These are phyloP conservation scores for Crotalaria pallida DNA, from an alignment of 306 rosid species.

Conservation along the genomic window DNA sequence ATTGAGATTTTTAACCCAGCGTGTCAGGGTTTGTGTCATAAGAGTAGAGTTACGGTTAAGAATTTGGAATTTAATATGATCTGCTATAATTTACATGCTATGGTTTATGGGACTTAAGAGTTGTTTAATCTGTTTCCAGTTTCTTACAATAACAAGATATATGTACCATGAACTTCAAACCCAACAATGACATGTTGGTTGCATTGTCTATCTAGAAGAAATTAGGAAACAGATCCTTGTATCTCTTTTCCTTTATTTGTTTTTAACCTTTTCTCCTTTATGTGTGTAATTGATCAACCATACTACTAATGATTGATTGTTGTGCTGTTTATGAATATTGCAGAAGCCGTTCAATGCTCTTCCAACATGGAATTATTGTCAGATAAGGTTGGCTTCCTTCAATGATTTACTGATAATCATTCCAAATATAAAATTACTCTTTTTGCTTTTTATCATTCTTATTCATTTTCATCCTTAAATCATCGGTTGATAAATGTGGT, in stretches of 20 bases:
- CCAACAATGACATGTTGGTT: background rate
- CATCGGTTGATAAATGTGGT: background rate
- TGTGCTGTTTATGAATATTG: slow-evolving; percentile 24
- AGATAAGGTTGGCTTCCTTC: slow-evolving; percentile 66
- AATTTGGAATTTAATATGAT: background rate
- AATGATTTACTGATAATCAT: background rate
- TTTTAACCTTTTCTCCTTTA: background rate
- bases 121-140: background rate
- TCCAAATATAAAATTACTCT: background rate
- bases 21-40: background rate
- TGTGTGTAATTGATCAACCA: background rate
- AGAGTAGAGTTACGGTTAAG: background rate
- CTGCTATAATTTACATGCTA: background rate
- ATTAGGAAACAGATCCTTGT: background rate
- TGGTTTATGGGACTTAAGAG: background rate
- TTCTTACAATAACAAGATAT: background rate
- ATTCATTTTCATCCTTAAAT: slow-evolving; percentile 3
- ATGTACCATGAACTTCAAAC: background rate
- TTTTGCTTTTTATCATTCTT: background rate
- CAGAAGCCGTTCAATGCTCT: slow-evolving; percentile 61
- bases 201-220: background rate
- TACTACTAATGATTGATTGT: slow-evolving; percentile 9
- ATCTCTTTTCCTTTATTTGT: background rate
- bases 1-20: background rate
- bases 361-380: slow-evolving; percentile 62